phyloP scores from a whole-genome alignment of 352 stramenopile species.

The Globisporangium spiculum region DNA sequence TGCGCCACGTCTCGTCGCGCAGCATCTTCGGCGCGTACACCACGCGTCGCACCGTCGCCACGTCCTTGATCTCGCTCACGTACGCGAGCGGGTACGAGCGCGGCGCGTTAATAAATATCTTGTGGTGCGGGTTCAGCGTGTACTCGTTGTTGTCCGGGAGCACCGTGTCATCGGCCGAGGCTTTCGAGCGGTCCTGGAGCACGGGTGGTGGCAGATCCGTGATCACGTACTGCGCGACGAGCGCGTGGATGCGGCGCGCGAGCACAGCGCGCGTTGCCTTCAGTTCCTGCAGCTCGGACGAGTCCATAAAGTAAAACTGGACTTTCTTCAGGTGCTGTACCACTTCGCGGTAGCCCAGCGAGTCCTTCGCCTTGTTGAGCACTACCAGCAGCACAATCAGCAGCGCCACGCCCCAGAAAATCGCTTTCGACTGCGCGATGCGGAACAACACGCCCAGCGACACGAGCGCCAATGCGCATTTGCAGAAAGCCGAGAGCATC shows the following conservation, averaged over 20 bases:
- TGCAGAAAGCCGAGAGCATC: conserved; percentile 11
- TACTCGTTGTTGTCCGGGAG: conserved; percentile 56
- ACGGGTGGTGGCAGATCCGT: conserved; percentile 62
- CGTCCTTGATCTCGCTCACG: conserved; percentile 39
- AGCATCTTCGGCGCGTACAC: conserved; percentile 76
- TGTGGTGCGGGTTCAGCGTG: conserved; percentile 70
- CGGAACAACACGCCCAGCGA: conserved; percentile 32
- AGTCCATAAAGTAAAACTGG: conserved; percentile 76
- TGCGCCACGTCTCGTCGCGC: conserved; percentile 62
- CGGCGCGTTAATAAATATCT: conserved; percentile 83
- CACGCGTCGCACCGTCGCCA: conserved; percentile 34
- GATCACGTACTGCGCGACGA: conserved; percentile 65
- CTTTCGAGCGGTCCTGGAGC: conserved; percentile 54
- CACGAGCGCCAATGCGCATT: conserved; percentile 14
- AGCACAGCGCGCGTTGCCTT: conserved; percentile 54
- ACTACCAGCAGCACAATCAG: conserved; percentile 31
- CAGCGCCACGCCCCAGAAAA: conserved; percentile 30
- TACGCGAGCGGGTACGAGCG: conserved; percentile 63
- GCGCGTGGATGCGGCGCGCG: conserved; percentile 59
- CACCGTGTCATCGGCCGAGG: conserved; percentile 22
- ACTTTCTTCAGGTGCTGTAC: conserved; percentile 64
- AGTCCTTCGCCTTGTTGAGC: conserved; percentile 32
- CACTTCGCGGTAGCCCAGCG: conserved; percentile 39
- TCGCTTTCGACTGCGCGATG: conserved; percentile 25
- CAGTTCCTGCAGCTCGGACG: conserved; percentile 43